A percentile compares a stretch with the other conserved stretches of the same genome.
phyloP scores from a whole-genome alignment of 257 asterid genomes.

The Solanum peruvianum region DNA sequence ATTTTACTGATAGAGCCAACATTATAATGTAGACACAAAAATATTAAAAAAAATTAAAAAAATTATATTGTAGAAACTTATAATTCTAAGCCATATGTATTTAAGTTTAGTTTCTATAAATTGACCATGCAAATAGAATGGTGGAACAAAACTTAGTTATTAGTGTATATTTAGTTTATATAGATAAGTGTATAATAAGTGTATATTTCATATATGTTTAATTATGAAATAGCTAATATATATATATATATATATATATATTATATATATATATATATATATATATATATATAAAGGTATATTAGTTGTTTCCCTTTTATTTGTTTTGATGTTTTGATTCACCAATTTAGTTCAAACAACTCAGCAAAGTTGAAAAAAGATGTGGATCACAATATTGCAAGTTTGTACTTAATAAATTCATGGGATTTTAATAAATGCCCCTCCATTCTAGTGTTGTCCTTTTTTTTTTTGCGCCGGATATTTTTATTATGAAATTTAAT shows the following conservation, averaged over 20 bases:
- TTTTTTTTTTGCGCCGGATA: fast-evolving
- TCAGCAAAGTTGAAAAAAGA: not conserved
- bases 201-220: not conserved
- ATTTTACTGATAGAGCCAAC: not conserved
- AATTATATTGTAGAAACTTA: not conserved
- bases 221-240: not conserved
- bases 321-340: not conserved
- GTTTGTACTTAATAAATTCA: not conserved
- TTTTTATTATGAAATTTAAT: not conserved
- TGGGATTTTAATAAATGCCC: not conserved
- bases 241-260: not conserved
- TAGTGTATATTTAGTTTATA: not conserved
- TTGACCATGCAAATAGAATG: not conserved
- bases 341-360: not conserved
- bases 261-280: not conserved
- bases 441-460: not conserved
- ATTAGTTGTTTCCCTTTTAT: not conserved
- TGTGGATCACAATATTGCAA: not conserved
- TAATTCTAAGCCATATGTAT: fast-evolving
- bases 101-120: not conserved
- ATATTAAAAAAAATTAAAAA: not conserved
- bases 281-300: no score
- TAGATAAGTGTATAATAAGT: not conserved
- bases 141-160: not conserved
- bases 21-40: not conserved